Conservation (phyloP, 345 rosid genomes). For the Lepidium africanum region DNA sequence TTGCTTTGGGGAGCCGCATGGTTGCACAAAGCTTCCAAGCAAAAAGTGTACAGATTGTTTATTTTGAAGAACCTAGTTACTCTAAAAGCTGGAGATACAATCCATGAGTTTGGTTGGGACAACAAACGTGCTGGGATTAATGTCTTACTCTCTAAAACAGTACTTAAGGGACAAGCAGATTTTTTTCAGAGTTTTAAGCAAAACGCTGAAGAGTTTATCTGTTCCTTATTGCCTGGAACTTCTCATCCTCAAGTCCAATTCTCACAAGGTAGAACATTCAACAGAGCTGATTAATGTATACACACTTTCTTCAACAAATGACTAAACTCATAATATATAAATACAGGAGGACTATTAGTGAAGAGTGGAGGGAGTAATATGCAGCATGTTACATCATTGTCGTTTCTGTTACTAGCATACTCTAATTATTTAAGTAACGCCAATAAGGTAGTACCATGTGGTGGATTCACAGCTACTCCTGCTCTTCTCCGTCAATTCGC, state of each 20-base stretch:
- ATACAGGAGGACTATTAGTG: slow-evolving; percentile 73
- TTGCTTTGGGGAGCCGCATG: slow-evolving; percentile 95
- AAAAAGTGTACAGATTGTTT: slow-evolving; percentile 53
- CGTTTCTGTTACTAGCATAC: slow-evolving; percentile 73
- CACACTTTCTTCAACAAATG: neutral
- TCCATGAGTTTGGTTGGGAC: slow-evolving; percentile 94
- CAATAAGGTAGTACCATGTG: slow-evolving; percentile 50
- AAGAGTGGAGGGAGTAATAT: slow-evolving; percentile 93
- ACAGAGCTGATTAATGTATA: neutral
- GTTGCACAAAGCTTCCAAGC: slow-evolving; percentile 84
- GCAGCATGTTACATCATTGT: slow-evolving; percentile 88
- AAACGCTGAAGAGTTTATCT: slow-evolving; percentile 87
- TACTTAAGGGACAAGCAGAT: slow-evolving; percentile 77
- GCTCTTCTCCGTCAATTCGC: slow-evolving; percentile 51
- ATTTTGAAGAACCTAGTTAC: slow-evolving; percentile 64
- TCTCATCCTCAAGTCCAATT: slow-evolving; percentile 83
- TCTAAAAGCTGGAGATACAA: slow-evolving; percentile 73
- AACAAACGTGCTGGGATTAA: slow-evolving; percentile 93
- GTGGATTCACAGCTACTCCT: slow-evolving; percentile 42
- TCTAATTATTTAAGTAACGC: slow-evolving; percentile 72
- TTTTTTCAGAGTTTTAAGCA: slow-evolving; percentile 75
- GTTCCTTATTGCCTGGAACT: slow-evolving; percentile 84
- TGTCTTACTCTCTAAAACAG: slow-evolving; percentile 88
- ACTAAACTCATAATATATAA: neutral
- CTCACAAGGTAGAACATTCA: slow-evolving; percentile 56